Conservation (phyloP, 805 yeast species). For the Myxozyma mucilagina region DNA sequence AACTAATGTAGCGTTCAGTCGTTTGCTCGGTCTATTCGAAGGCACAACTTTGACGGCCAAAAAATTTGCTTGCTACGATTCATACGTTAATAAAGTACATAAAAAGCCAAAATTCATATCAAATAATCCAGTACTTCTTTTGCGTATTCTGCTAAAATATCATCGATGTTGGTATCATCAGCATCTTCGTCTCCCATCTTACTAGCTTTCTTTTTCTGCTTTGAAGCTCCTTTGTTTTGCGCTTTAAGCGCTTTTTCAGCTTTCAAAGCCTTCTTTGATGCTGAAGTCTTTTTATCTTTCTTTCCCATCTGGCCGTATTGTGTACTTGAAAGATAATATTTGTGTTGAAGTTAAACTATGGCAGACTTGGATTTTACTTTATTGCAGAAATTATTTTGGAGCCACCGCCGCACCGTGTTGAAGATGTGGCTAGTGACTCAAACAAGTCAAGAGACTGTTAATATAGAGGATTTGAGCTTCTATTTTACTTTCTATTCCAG, state of each 20-base stretch:
- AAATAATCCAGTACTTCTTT: conserved; percentile 34
- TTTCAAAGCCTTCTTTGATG: conserved; percentile 83
- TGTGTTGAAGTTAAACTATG: background rate
- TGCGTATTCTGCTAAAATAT: conserved; percentile 72
- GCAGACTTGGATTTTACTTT: no score
- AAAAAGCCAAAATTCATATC: background rate
- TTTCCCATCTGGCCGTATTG: conserved; percentile 64
- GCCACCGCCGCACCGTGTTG: background rate
- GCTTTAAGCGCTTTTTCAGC: conserved; percentile 82
- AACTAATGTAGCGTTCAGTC: conserved; percentile 74
- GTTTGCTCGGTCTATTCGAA: conserved; percentile 59
- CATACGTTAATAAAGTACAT: background rate
- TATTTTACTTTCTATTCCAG: no score
- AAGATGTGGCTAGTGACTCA: background rate
- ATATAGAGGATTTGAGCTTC: no score
- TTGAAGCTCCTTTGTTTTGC: conserved; percentile 67
- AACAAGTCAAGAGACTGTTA: background rate
- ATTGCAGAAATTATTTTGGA: background rate
- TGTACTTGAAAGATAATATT: background rate
- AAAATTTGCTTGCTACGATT: conserved; percentile 68
- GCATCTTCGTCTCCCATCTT: conserved; percentile 75
- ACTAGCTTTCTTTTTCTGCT: conserved; percentile 71
- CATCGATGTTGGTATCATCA: conserved; percentile 79
- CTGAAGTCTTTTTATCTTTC: conserved; percentile 75
- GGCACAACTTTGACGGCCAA: conserved; percentile 64